A percentile compares a stretch with the other conserved stretches of the same genome.
These are phyloP conservation scores for Leccinum ochraceum DNA, from an alignment of 768 basidiomycete species.

Conservation along the genomic window DNA sequence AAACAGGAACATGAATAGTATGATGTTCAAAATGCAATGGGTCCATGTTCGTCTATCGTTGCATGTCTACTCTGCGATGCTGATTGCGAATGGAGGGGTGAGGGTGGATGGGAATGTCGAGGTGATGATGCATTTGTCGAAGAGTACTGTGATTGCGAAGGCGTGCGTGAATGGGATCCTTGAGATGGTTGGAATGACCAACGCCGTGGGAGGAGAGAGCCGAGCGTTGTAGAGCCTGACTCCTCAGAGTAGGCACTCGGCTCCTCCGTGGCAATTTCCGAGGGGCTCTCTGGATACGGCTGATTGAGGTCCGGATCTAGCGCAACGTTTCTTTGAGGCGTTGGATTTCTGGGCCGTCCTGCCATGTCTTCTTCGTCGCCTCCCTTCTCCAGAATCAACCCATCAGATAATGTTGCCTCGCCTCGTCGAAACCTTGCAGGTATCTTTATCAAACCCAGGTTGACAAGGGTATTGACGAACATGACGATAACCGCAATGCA, in stretches of 20 bases:
- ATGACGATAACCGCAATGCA: slow-evolving; percentile 70
- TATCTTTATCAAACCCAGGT: slow-evolving; percentile 40
- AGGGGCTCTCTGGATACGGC: slow-evolving; percentile 44
- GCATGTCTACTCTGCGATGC: slow-evolving; percentile 32
- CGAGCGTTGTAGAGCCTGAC: slow-evolving; percentile 38
- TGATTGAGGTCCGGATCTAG: slow-evolving; percentile 44
- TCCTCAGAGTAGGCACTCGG: slow-evolving; percentile 33
- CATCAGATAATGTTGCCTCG: slow-evolving; percentile 12
- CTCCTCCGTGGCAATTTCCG: slow-evolving; percentile 24
- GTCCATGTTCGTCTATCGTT: slow-evolving; percentile 33
- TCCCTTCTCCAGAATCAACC: slow-evolving; percentile 33
- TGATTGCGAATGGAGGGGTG: slow-evolving; percentile 29
- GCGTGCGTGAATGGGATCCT: slow-evolving; percentile 30
- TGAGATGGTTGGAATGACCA: slow-evolving; percentile 35
- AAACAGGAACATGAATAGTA: not conserved
- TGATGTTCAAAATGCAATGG: slow-evolving; percentile 18
- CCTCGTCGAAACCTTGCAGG: slow-evolving; percentile 21
- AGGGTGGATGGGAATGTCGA: slow-evolving; percentile 34
- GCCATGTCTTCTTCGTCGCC: slow-evolving; percentile 20
- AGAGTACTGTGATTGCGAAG: slow-evolving; percentile 36
- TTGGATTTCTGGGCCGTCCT: slow-evolving; percentile 51
- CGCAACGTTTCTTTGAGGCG: slow-evolving; percentile 46
- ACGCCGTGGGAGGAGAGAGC: slow-evolving; percentile 34
- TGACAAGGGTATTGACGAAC: slow-evolving; percentile 63
- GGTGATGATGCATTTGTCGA: slow-evolving; percentile 31